phyloP scores from a whole-genome alignment of 106 monocot species.

The Apostasia shenzhenica region DNA sequence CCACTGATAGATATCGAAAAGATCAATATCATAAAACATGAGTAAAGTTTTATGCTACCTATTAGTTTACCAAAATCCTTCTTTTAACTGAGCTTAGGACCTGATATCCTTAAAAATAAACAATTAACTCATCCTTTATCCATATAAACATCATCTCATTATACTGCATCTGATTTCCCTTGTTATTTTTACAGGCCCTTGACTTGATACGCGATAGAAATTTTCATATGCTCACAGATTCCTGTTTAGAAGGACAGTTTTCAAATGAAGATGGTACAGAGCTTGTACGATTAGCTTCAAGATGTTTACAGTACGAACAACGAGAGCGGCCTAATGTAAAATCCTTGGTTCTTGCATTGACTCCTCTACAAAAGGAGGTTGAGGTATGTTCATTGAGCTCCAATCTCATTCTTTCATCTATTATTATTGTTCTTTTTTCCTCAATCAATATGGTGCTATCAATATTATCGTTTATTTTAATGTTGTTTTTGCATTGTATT shows the following conservation, averaged over 20 bases:
- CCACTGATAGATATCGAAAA: no score
- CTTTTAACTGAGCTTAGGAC: no score
- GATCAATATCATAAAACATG: no score
- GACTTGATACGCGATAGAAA: constrained; percentile 81
- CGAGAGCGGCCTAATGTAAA: constrained; percentile 80
- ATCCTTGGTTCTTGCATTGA: constrained; percentile 59
- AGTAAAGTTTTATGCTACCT: no score
- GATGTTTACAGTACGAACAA: constrained; percentile 83
- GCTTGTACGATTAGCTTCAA: constrained; percentile 77
- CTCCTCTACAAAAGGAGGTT: constrained; percentile 69
- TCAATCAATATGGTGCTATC: no score
- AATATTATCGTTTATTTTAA: no score
- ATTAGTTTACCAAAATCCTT: no score
- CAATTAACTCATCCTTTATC: neutral
- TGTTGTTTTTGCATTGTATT: no score
- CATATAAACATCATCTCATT: neutral
- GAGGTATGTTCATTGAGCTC: constrained; percentile 34
- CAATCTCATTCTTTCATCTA: no score
- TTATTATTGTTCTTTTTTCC: no score
- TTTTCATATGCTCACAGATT: constrained; percentile 83
- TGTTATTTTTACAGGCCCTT: constrained; percentile 53
- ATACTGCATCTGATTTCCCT: constrained; percentile 1
- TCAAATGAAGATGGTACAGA: constrained; percentile 89
- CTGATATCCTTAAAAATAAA: no score
- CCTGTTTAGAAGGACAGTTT: constrained; percentile 86